These are phyloP conservation scores for Pulveroboletus sp. DNA, from an alignment of 768 basidiomycete species.

Conservation along the genomic window DNA sequence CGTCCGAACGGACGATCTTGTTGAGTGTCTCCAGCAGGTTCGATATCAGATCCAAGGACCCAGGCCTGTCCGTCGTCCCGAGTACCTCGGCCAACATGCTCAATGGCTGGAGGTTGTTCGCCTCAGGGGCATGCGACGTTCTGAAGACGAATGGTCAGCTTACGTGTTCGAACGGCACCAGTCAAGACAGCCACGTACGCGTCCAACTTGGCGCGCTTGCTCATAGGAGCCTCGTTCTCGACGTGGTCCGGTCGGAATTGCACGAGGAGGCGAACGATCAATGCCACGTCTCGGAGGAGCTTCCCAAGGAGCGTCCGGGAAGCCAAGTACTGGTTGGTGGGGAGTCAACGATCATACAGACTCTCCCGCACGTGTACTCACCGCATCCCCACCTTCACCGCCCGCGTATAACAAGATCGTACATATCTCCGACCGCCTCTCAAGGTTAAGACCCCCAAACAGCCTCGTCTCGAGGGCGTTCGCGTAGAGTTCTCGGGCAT, in stretches of 20 bases:
- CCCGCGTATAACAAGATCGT: slow-evolving; percentile 53
- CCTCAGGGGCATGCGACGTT: slow-evolving; percentile 27
- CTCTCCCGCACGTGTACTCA: slow-evolving; percentile 27
- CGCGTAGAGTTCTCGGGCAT: slow-evolving; percentile 40
- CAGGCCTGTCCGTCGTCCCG: slow-evolving; percentile 57
- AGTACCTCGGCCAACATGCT: slow-evolving; percentile 67
- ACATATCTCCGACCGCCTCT: slow-evolving; percentile 55
- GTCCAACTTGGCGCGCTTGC: slow-evolving; percentile 62
- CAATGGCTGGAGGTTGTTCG: slow-evolving; percentile 45
- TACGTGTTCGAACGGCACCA: not conserved
- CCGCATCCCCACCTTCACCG: slow-evolving; percentile 43
- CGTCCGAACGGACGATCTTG: slow-evolving; percentile 54
- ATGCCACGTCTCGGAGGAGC: slow-evolving; percentile 45
- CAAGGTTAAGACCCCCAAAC: slow-evolving; percentile 48
- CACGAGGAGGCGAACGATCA: slow-evolving; percentile 52
- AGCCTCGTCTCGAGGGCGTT: slow-evolving; percentile 51
- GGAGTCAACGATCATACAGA: not conserved
- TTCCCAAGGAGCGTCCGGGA: slow-evolving; percentile 49
- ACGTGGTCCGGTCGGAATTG: slow-evolving; percentile 43
- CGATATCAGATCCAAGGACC: slow-evolving; percentile 67
- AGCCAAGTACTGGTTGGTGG: slow-evolving; percentile 36
- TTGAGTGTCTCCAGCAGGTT: slow-evolving; percentile 69
- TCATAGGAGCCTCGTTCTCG: slow-evolving; percentile 44
- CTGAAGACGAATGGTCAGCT: slow-evolving; percentile 2
- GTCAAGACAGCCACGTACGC: slow-evolving; percentile 45